Evolutionary conservation across 2,329 filamentous ascomycete species (phyloP), one percentile per base, ranked within the genome.

Genomic region (Truncatella angustata): DNA sequence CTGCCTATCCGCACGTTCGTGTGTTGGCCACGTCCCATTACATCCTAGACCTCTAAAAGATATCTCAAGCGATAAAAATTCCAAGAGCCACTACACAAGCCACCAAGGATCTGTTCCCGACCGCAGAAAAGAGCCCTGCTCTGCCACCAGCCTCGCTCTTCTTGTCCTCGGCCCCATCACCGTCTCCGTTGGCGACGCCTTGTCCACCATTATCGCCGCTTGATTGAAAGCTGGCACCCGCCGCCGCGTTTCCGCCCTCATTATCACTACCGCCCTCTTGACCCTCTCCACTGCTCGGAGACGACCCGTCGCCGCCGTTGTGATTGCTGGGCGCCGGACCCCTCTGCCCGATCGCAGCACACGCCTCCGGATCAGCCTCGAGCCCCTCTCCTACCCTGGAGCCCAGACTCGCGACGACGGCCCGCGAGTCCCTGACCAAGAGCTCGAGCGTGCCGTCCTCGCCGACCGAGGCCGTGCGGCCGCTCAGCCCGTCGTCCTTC

Each of bases 391-490:
- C 56, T 11, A 62, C 51, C 37, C 47, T 48, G 24, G 49, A 23
- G 12, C 73, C 73, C 47, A 79, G 62, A 50, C 73, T 75, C 21
- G 71, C 75, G 4, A 78, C 69, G 4, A 77, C 63, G 28, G 76
- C 76, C 54, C 78, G 64, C 4, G 68, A 70, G 58, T 79, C 75
- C 18, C 74, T 67, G 9, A 74, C 69, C 4, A 60, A 50, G 48
- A 74, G 56, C 14, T 54, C 64, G 6, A 64, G 66, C 6, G 51
- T 65, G 5, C 71, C 72, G 53, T 70, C 65, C 44, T 44, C 54
- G 14, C 53, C 66, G 20, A 74, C 63, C 7, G 51, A 59, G 26
- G 66, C 63, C 1, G 65, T 69, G 24, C 63, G 56, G 5, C 66
- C 61, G 1, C 43, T 46, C 11, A 44, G 23, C 4, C 59, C 66